Conservation (phyloP, 2,329 filamentous ascomycete genomes). For the Magnaporthiopsis rhizophila region DNA sequence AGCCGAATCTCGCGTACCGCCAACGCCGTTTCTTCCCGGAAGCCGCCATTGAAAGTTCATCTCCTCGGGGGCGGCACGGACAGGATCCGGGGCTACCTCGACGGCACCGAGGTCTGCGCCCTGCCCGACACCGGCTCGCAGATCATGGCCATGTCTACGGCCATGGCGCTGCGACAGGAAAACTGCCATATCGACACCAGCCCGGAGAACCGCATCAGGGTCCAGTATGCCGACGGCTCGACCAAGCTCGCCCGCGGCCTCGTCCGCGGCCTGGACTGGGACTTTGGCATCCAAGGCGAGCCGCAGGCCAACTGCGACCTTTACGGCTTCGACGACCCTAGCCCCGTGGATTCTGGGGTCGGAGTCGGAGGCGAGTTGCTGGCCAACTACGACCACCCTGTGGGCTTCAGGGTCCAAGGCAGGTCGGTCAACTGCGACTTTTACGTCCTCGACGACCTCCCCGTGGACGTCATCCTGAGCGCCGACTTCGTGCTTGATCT, state of each 20-base stretch:
- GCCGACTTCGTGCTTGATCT: neutral
- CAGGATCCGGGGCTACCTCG: neutral
- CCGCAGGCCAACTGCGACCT: no score
- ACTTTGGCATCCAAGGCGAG: neutral
- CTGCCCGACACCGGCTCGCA: neutral
- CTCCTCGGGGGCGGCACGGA: neutral
- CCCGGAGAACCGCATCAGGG: neutral
- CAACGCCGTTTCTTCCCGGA: neutral
- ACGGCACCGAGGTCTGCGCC: neutral
- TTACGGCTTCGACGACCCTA: no score
- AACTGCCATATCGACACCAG: neutral
- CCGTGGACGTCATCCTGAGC: neutral
- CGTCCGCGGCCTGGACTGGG: neutral
- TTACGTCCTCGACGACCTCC: neutral
- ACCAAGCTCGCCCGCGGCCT: neutral
- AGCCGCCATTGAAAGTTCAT: neutral
- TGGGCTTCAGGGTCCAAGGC: no score
- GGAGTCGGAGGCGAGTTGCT: no score
- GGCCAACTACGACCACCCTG: no score
- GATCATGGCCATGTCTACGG: neutral
- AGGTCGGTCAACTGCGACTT: neutral
- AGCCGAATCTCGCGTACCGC: neutral
- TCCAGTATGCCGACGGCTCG: neutral
- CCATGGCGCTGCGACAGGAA: neutral
- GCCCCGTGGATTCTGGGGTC: no score